Evolutionary conservation across 768 basidiomycete genomes (phyloP), one percentile per base, ranked within the genome.

Genomic region (Tricholoma terreum): DNA sequence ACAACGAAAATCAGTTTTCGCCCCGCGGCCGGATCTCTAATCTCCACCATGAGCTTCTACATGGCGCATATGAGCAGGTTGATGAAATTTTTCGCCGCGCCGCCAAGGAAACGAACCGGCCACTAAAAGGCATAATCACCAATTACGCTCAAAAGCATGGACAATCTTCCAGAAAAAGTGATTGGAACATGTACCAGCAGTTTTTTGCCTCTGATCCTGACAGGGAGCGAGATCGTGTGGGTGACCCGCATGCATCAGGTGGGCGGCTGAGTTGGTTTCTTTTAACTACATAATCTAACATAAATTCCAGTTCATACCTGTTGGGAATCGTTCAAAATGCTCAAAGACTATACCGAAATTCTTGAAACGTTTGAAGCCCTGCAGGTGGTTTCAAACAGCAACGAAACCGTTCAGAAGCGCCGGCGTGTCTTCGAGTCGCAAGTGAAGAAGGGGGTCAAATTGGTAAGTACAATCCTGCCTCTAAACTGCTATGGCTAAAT

Each of bases 321-420:
- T 46, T 46, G 45, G 45, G 45, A 46, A 46, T 46, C 24, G 14
- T 46, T 46, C 45, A 46, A 46, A 27, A 46, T 46, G 45, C 45
- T 46, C 24, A 46, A 46, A 46, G 45, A 46, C 45, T 46, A 46
- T 27, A 27, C 45, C 14, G 24, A 46, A 46, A 46, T 46, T 46
- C 24, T 46, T 46, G 45, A 46, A 21, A 43, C 19, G 11, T 43
- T 43, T 11, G 21, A 43, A 43, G 42, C 42, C 19, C 42, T 43
- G 21, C 45, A 46, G 45, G 45, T 46, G 22, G 45, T 46, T 46
- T 46, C 45, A 46, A 46, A 46, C 24, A 46, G 24, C 45, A 46
- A 46, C 14, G 24, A 46, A 46, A 46, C 45, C 12, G 12, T 46
- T 46, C 45, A 46, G 24, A 46, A 46, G 45, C 9, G 24, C 45